phyloP scores from a whole-genome alignment of 768 basidiomycete genomes.

The Auriscalpium vulgare region DNA sequence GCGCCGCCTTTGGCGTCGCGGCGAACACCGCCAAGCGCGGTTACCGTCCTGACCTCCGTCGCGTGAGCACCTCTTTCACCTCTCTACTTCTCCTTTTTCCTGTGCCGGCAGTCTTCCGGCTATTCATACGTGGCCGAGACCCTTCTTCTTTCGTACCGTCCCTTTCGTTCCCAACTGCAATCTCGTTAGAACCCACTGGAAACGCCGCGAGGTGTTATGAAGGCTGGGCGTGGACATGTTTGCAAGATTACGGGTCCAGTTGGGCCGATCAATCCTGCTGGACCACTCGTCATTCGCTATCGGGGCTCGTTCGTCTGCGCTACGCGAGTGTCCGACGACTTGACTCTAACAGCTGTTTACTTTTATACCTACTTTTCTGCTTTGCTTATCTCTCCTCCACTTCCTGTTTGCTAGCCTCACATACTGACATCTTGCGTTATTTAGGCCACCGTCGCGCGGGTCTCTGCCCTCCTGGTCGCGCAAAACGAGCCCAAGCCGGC shows the following conservation, averaged over 20 bases:
- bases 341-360: conserved; percentile 49
- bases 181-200: conserved; percentile 94
- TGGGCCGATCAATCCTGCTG: conserved; percentile 51
- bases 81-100: conserved; percentile 9
- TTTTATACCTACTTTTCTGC: not conserved
- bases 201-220: conserved; percentile 52
- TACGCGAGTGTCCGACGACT: conserved; percentile 62
- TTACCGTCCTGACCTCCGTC: conserved; percentile 73
- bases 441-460: conserved; percentile 69
- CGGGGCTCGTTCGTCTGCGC: conserved; percentile 55
- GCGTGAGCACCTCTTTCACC: conserved; percentile 41
- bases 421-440: not conserved
- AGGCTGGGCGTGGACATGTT: conserved; percentile 91
- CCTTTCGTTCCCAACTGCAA: conserved; percentile 36
- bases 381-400: conserved; percentile 14
- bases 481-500: conserved; percentile 64
- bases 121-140: no score
- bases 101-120: not conserved
- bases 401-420: conserved; percentile 8
- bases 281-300: conserved; percentile 68
- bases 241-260: conserved; percentile 60
- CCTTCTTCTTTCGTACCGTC: not conserved
- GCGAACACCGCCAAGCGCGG: conserved; percentile 52
- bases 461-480: conserved; percentile 60
- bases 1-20: conserved; percentile 62